Evolutionary conservation across 441 rosid species (phyloP).

Genomic region (Breynia disticha): DNA sequence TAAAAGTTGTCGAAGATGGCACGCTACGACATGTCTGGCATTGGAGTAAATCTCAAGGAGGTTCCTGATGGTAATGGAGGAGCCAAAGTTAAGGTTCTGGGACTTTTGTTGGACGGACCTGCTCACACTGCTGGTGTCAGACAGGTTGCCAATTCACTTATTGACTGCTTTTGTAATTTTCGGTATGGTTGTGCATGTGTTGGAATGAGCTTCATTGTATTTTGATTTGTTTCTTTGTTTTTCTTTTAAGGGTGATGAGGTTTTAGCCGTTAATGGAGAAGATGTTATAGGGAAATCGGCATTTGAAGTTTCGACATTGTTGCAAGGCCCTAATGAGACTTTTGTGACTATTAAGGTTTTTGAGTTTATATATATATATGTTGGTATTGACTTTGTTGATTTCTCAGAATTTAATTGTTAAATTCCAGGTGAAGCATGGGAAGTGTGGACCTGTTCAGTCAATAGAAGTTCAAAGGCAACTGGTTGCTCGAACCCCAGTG

Average conservation of each 20-base stretch:
- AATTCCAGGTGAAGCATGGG: slow-evolving; percentile 77
- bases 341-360: slow-evolving; percentile 64
- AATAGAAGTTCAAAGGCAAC: slow-evolving; percentile 69
- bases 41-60: slow-evolving; percentile 90
- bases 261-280: slow-evolving; percentile 71
- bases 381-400: background rate
- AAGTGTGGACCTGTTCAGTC: slow-evolving; percentile 67
- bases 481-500: slow-evolving; percentile 75
- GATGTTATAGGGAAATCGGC: slow-evolving; percentile 81
- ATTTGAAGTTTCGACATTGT: slow-evolving; percentile 81
- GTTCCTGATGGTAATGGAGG: slow-evolving; percentile 55
- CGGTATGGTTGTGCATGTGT: background rate
- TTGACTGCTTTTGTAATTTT: background rate
- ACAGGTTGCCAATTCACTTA: slow-evolving; percentile 37
- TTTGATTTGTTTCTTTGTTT: slow-evolving; percentile 9
- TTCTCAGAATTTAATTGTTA: slow-evolving; percentile 6
- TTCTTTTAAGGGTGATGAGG: slow-evolving; percentile 67
- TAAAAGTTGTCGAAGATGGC: slow-evolving; percentile 92
- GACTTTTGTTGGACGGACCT: slow-evolving; percentile 78
- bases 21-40: slow-evolving; percentile 83
- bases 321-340: slow-evolving; percentile 91
- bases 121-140: slow-evolving; percentile 76
- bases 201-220: background rate
- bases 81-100: slow-evolving; percentile 65
- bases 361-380: slow-evolving; percentile 6